phyloP scores from a whole-genome alignment of 805 yeast species.

The Alloascoidea africana region DNA sequence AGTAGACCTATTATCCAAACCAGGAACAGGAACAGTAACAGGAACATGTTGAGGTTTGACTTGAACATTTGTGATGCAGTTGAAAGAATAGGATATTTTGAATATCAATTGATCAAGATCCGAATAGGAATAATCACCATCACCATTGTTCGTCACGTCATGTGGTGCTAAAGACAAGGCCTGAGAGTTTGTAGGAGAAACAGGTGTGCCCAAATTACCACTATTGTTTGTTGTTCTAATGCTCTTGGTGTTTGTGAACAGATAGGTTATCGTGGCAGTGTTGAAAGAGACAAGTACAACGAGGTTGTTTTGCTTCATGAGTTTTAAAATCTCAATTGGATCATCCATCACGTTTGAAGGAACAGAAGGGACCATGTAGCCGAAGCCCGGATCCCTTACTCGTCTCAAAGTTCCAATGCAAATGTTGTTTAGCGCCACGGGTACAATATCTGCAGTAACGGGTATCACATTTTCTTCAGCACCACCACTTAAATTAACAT shows the following conservation, averaged over 20 bases:
- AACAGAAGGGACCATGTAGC: slow-evolving; percentile 20
- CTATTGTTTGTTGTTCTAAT: slow-evolving; percentile 1
- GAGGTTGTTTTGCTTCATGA: slow-evolving; percentile 49
- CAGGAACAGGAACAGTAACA: slow-evolving; percentile 2
- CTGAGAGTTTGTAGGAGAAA: neutral
- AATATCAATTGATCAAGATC: slow-evolving; percentile 8
- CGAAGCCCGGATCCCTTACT: neutral
- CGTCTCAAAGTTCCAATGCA: slow-evolving; percentile 1
- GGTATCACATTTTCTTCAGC: too few relatives aligned
- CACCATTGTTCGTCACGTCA: slow-evolving; percentile 7
- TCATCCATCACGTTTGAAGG: slow-evolving; percentile 54
- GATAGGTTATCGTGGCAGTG: slow-evolving; percentile 45
- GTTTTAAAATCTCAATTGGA: slow-evolving; percentile 59
- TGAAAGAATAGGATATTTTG: neutral
- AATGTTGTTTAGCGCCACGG: neutral
- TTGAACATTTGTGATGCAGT: slow-evolving; percentile 4
- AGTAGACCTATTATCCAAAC: too few relatives aligned
- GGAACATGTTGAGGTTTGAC: slow-evolving; percentile 5
- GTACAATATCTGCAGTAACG: neutral
- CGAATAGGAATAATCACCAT: neutral
- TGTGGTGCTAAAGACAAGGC: neutral
- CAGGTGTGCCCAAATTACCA: too few relatives aligned
- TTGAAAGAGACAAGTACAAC: slow-evolving; percentile 60
- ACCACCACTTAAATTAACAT: too few relatives aligned
- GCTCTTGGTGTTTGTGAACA: slow-evolving; percentile 27